Conservation (phyloP, 257 asterid genomes). For the Forsythia viridissima region DNA sequence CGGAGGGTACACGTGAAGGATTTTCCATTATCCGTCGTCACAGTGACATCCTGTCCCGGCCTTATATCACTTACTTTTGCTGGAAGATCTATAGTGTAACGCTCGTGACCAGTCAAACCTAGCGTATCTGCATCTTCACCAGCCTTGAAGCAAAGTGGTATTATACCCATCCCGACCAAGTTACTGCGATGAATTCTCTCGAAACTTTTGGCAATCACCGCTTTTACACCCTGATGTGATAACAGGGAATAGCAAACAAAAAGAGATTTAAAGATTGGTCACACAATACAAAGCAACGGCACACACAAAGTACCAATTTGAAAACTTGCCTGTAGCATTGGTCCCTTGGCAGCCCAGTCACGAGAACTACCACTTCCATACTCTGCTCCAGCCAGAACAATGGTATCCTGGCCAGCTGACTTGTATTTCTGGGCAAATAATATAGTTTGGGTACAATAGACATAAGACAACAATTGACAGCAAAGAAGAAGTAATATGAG, state of each 20-base stretch:
- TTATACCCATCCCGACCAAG: conserved; percentile 91
- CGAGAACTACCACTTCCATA: conserved; percentile 99
- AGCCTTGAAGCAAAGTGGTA: conserved; percentile 87
- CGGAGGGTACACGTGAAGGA: conserved; percentile 71
- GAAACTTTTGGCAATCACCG: conserved; percentile 89
- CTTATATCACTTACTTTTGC: conserved; percentile 54
- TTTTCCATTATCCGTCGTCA: conserved; percentile 70
- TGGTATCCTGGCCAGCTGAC: conserved; percentile 74
- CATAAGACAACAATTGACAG: background rate
- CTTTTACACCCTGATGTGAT: conserved; percentile 79
- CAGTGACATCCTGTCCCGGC: conserved; percentile 84
- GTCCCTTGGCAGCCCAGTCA: conserved; percentile 99
- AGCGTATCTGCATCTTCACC: conserved; percentile 86
- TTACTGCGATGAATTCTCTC: conserved; percentile 97
- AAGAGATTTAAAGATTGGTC: background rate
- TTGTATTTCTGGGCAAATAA: conserved; percentile 64
- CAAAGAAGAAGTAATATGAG: background rate
- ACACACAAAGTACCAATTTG: background rate
- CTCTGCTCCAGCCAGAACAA: conserved; percentile 92
- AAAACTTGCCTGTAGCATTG: conserved; percentile 77
- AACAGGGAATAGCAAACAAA: background rate
- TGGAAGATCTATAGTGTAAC: conserved; percentile 80
- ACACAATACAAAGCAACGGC: background rate
- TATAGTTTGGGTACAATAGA: background rate
- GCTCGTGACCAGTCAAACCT: conserved; percentile 83